These are phyloP conservation scores for Candida frijolesensis DNA, from an alignment of 1,139 yeast species.

Conservation along the genomic window DNA sequence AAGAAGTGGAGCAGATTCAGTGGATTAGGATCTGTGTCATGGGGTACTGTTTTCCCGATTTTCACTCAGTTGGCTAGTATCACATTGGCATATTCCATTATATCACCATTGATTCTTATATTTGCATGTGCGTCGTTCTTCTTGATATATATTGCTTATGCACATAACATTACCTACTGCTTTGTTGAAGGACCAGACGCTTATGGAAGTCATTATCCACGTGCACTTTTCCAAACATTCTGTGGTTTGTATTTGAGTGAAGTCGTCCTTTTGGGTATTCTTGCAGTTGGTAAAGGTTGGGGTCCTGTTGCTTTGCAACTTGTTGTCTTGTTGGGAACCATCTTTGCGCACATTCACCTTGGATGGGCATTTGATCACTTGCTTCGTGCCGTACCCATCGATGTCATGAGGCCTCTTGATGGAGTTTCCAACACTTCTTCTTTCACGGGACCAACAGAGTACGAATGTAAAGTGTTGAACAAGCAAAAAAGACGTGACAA, in stretches of 20 bases:
- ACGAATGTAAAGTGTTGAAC: conserved; percentile 34
- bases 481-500: conserved; percentile 16
- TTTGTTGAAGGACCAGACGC: conserved; percentile 62
- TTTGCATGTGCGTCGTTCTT: conserved; percentile 72
- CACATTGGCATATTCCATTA: conserved; percentile 74
- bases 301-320: conserved; percentile 84
- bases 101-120: conserved; percentile 71
- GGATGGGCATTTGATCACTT: conserved; percentile 66
- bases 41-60: conserved; percentile 91
- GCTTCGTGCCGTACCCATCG: conserved; percentile 59
- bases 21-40: conserved; percentile 61
- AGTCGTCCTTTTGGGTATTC: conserved; percentile 79
- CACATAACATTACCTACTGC: conserved; percentile 79
- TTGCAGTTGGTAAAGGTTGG: conserved; percentile 92
- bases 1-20: conserved; percentile 80
- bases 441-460: conserved; percentile 40
- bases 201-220: conserved; percentile 85
- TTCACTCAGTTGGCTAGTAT: conserved; percentile 84
- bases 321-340: conserved; percentile 63
- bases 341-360: conserved; percentile 64
- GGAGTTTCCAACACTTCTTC: conserved; percentile 70
- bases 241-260: conserved; percentile 89
- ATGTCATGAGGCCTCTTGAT: conserved; percentile 69
- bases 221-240: conserved; percentile 85
- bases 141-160: conserved; percentile 73